Evolutionary conservation across 2,329 filamentous ascomycete species (phyloP), one percentile per base, ranked within the genome.

Genomic region (Phyllachora maydis): DNA sequence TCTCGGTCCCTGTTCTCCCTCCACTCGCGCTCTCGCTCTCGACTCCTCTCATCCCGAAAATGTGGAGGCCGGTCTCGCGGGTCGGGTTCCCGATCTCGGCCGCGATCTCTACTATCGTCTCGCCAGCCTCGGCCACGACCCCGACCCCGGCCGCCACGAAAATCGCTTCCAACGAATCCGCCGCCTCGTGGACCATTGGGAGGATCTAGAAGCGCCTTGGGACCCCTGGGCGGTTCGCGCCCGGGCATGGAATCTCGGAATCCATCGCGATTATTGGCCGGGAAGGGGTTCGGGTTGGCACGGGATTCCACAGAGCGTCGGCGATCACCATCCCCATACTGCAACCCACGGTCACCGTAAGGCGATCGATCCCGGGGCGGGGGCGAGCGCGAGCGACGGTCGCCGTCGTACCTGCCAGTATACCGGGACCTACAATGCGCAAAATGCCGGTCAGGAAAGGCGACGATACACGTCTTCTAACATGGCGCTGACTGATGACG

Each of bases 191-290:
- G 72, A 15, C 68, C 69, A 32, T 60, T 65, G n/a, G 66, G 62
- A 15, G 65, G 50, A 30, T 85, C 77, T 29, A 75, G 62, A 27
- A 82, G 52, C 4, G 76, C 78, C 45, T 83, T 81, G 8, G 82
- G 81, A 1, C 77, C 82, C 26, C 81, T 64, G 3, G 82, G 82
- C 2, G 77, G 72, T 32, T 90, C 78, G 33, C 73, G 61, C 8
- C 60, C 56, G 15, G 53, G 43, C 41, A 59, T 32, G 34, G 58
- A 41, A 35, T 68, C 63, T 26, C 59, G 55, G 31, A 68, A 69
- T 8, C 39, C 43, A 33, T 71, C 65, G 33, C 69, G 57, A 34
- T 59, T n/a, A n/a, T n/a, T 62, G 2, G 59, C 46, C 33, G 60
- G 62, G 30, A 77, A 77, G n/a, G 55, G 50, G 14, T 61, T 56